These are phyloP conservation scores for Caloboletus inedulis DNA, from an alignment of 1,284 basidiomycete genomes.

Conservation along the genomic window DNA sequence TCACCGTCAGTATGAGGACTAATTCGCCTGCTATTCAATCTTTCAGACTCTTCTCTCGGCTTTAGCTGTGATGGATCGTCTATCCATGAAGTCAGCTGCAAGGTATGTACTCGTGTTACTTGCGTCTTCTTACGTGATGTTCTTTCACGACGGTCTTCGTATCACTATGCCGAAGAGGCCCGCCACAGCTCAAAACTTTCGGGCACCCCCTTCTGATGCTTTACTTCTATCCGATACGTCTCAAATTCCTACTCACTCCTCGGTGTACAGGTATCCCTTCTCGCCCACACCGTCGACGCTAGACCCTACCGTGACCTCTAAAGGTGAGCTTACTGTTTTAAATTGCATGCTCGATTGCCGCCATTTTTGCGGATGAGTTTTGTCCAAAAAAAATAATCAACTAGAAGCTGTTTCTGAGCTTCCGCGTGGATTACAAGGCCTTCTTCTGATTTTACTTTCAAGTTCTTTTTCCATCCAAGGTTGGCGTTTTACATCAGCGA, in stretches of 20 bases:
- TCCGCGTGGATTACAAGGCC: conserved; percentile 53
- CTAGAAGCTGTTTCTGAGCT: conserved; percentile 84
- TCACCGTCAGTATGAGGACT: background rate
- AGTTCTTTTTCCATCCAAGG: background rate
- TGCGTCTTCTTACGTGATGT: conserved; percentile 43
- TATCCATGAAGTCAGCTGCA: background rate
- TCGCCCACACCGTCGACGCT: background rate
- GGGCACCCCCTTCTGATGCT: conserved; percentile 71
- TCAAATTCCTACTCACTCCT: conserved; percentile 2
- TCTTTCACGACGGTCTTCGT: conserved; percentile 88
- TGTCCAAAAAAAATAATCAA: conserved; percentile 52
- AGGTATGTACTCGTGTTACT: conserved; percentile 11
- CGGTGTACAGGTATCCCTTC: conserved; percentile 1
- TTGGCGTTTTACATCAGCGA: background rate
- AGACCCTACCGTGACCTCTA: fast-evolving
- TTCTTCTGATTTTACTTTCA: conserved; percentile 15
- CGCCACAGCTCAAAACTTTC: conserved; percentile 80
- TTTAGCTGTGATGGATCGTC: background rate
- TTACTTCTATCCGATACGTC: background rate
- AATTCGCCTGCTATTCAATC: background rate
- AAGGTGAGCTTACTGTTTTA: conserved; percentile 13
- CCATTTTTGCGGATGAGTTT: conserved; percentile 30
- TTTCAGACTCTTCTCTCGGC: background rate
- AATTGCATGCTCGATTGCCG: background rate
- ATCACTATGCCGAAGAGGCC: conserved; percentile 79